These are phyloP conservation scores for Vinca minor DNA, from an alignment of 257 asterid genomes.

Conservation along the genomic window DNA sequence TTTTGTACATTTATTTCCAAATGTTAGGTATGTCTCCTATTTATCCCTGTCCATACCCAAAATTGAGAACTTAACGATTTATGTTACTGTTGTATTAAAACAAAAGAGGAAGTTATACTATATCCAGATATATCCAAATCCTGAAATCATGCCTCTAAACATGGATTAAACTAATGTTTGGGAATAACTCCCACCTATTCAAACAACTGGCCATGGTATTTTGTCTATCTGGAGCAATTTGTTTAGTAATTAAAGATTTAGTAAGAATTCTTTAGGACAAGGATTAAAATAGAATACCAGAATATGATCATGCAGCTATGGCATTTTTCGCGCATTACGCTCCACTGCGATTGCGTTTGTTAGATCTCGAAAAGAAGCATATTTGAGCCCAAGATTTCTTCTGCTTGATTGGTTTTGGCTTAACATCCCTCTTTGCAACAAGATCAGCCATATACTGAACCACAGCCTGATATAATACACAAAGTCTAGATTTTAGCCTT, in stretches of 20 bases:
- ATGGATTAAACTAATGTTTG: not conserved
- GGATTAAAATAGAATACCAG: slow-evolving; percentile 24
- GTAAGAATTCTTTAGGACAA: slow-evolving; percentile 5
- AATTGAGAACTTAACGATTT: too few relatives aligned
- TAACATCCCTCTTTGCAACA: slow-evolving; percentile 55
- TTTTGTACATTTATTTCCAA: too few relatives aligned
- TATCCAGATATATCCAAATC: not conserved
- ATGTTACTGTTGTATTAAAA: too few relatives aligned
- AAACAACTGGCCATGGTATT: slow-evolving; percentile 4
- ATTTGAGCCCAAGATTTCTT: slow-evolving; percentile 75
- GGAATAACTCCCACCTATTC: not conserved
- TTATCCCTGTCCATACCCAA: too few relatives aligned
- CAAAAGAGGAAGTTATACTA: too few relatives aligned
- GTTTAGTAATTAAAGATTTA: not conserved
- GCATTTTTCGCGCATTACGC: slow-evolving; percentile 37
- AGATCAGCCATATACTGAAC: slow-evolving; percentile 72
- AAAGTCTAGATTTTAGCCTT: slow-evolving; percentile 16
- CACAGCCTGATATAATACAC: slow-evolving; percentile 49
- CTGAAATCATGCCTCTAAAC: not conserved
- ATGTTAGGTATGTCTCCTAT: too few relatives aligned
- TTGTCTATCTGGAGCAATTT: not conserved
- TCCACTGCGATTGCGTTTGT: slow-evolving; percentile 68
- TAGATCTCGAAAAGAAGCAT: slow-evolving; percentile 64
- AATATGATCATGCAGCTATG: slow-evolving; percentile 18
- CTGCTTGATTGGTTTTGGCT: slow-evolving; percentile 48